These are phyloP conservation scores for Diutina pseudorugosa DNA, from an alignment of 1,139 yeast species.

Conservation along the genomic window DNA sequence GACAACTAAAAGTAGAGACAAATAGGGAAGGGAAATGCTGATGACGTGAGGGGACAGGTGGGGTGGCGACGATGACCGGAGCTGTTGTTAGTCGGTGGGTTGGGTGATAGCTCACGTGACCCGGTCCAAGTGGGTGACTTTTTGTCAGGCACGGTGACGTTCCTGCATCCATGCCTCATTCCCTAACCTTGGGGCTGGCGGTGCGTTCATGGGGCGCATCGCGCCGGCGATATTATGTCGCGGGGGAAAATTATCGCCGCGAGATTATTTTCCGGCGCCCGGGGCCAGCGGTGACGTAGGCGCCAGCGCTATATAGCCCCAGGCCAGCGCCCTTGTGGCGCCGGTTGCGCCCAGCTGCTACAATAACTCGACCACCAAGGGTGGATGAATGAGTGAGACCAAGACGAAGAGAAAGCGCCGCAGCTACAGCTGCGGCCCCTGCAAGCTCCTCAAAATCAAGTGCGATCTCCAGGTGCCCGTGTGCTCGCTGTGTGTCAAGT, in stretches of 20 bases:
- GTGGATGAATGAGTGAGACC: constrained; percentile 4
- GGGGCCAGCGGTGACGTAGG: background rate
- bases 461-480: constrained; percentile 36
- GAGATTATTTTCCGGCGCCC: background rate
- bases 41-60: too few relatives aligned
- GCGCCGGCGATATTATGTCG: background rate
- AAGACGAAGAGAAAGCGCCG: constrained; percentile 25
- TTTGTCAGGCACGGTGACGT: background rate
- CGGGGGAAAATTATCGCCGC: background rate
- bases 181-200: background rate
- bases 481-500: constrained; percentile 35
- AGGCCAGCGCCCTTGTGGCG: background rate
- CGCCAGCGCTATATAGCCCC: constrained; percentile 1
- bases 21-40: too few relatives aligned
- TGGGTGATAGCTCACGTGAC: too few relatives aligned
- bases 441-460: constrained; percentile 39
- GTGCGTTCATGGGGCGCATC: background rate
- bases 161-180: background rate
- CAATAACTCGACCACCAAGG: background rate
- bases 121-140: too few relatives aligned
- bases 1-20: too few relatives aligned
- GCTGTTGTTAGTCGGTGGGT: too few relatives aligned
- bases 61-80: too few relatives aligned
- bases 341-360: background rate
- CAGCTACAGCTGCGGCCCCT: constrained; percentile 47